phyloP scores from a whole-genome alignment of 495 filamentous ascomycete species.

The Xylaria longipes region DNA sequence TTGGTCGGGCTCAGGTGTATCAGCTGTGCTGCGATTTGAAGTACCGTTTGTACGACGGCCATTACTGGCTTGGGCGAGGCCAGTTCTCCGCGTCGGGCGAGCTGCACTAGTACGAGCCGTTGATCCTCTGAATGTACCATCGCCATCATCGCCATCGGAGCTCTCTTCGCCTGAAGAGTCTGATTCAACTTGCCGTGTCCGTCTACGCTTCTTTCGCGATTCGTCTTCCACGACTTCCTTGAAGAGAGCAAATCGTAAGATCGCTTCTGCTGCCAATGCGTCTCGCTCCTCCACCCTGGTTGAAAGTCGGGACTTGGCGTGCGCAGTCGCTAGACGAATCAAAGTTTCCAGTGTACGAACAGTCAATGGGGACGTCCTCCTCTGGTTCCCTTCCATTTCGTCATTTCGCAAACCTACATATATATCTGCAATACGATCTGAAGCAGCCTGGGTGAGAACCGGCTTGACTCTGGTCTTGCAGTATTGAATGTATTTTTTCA shows the following conservation, averaged over 20 bases:
- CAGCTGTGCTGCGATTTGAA: conserved; percentile 27
- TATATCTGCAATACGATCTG: conserved; percentile 89
- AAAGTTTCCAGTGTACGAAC: conserved; percentile 97
- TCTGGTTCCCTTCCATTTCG: conserved; percentile 90
- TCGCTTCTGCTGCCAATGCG: conserved; percentile 84
- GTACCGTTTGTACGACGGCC: conserved; percentile 36
- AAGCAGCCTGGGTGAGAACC: conserved; percentile 87
- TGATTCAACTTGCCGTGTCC: conserved; percentile 52
- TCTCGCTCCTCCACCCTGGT: conserved; percentile 93
- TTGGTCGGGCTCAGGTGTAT: conserved; percentile 33
- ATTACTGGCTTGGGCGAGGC: conserved; percentile 36
- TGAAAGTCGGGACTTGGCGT: conserved; percentile 91
- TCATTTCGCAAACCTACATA: conserved; percentile 96
- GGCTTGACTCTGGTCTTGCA: conserved; percentile 93
- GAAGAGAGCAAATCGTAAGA: conserved; percentile 95
- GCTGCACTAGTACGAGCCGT: conserved; percentile 33
- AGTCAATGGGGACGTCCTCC: conserved; percentile 93
- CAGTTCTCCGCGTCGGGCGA: conserved; percentile 37
- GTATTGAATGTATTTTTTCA: conserved; percentile 99
- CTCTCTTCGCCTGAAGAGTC: conserved; percentile 46
- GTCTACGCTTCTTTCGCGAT: conserved; percentile 74
- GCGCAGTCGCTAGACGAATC: conserved; percentile 94
- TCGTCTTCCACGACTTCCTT: conserved; percentile 94
- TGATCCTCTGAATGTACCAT: conserved; percentile 36
- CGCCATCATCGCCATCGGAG: conserved; percentile 44